These are phyloP conservation scores for Acanthamoeba castellanii DNA, from an alignment of 208 protist species.

Conservation along the genomic window DNA sequence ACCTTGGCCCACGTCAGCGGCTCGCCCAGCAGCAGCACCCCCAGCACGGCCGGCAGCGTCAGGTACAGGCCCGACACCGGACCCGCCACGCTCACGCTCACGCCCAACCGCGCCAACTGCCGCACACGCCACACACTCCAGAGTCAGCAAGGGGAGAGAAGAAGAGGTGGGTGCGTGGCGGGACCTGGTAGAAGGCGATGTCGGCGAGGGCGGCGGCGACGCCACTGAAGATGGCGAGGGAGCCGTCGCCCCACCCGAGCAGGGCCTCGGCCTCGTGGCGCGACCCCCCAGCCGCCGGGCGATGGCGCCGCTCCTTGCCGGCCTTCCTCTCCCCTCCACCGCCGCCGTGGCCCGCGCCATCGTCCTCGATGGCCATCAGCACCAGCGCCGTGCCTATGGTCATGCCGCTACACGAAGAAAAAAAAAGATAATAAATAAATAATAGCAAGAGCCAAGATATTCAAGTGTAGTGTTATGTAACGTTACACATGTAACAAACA, in stretches of 20 bases:
- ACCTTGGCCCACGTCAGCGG: conserved; percentile 1
- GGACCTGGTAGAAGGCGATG: conserved; percentile 31
- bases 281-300: not conserved
- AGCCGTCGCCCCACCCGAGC: conserved; percentile 9
- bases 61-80: conserved; percentile 34
- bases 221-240: conserved; percentile 6
- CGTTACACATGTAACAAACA: not conserved
- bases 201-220: conserved; percentile 33
- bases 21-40: conserved; percentile 18
- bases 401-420: not conserved
- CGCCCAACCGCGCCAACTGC: not conserved
- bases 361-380: too few relatives aligned
- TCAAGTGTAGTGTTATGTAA: not conserved
- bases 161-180: not conserved
- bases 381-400: too few relatives aligned
- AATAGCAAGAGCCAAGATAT: not conserved
- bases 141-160: too few relatives aligned
- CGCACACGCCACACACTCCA: not conserved
- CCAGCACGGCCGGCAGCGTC: conserved; percentile 18
- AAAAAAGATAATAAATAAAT: not conserved
- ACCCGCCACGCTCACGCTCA: conserved; percentile 61
- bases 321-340: not conserved
- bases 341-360: not conserved
- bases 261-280: not conserved
- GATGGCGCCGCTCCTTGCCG: not conserved